Conservation (phyloP, 345 rosid species). For the Hevea brasiliensis region DNA sequence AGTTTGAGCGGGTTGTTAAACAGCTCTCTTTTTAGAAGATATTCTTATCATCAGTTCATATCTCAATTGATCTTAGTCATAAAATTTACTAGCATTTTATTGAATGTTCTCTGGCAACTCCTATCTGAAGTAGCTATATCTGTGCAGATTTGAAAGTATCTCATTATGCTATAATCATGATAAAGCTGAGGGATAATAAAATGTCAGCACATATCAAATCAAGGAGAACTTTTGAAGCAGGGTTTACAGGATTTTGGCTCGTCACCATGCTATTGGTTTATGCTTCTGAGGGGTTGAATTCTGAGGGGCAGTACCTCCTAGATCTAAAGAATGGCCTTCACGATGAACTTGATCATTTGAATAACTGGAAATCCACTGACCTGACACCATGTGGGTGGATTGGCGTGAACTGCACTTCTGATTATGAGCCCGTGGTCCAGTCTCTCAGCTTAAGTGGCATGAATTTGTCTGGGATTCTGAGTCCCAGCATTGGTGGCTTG, state of each 20-base stretch:
- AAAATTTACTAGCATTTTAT: neutral
- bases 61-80: neutral
- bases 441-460: constrained; percentile 51
- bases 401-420: constrained; percentile 54
- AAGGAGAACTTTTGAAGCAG: constrained; percentile 30
- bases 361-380: constrained; percentile 57
- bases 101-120: constrained; percentile 7
- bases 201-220: constrained; percentile 11
- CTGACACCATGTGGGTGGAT: constrained; percentile 66
- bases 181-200: constrained; percentile 19
- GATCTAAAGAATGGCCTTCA: constrained; percentile 54
- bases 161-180: constrained; percentile 5
- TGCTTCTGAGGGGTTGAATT: constrained; percentile 26
- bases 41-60: neutral
- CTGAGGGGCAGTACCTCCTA: constrained; percentile 30
- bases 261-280: constrained; percentile 3
- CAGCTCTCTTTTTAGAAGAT: neutral
- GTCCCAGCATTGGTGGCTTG: constrained; percentile 52
- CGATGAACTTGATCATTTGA: constrained; percentile 49
- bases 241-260: constrained; percentile 33
- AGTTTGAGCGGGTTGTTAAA: neutral
- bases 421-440: constrained; percentile 39
- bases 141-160: constrained; percentile 29
- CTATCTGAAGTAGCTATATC: constrained; percentile 8
- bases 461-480: constrained; percentile 60